Conservation (phyloP, 352 stramenopile genomes). For the Pythium brachiatum region DNA sequence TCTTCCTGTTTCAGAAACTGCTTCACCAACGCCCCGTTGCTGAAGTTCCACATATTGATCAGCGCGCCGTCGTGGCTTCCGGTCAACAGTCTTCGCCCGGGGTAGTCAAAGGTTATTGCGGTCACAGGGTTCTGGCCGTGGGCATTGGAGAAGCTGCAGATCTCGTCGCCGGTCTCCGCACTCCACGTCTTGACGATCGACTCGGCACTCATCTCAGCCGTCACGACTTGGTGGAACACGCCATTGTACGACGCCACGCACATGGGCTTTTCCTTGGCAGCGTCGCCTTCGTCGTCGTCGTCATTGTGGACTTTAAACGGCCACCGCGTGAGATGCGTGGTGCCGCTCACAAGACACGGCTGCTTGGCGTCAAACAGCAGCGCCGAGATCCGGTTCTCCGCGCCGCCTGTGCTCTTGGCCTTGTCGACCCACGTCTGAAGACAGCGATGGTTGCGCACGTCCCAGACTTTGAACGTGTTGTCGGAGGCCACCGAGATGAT, state of each 20-base stretch:
- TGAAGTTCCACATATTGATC: constrained; percentile 91
- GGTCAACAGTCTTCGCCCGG: constrained; percentile 73
- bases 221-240: constrained; percentile 85
- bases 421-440: constrained; percentile 74
- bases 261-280: constrained; percentile 44
- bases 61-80: constrained; percentile 70
- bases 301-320: constrained; percentile 48
- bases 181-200: constrained; percentile 84
- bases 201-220: constrained; percentile 66
- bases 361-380: constrained; percentile 66
- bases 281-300: constrained; percentile 40
- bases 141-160: constrained; percentile 74
- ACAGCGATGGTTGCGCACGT: constrained; percentile 78
- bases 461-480: constrained; percentile 85
- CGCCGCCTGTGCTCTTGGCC: constrained; percentile 48
- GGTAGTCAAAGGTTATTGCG: constrained; percentile 79
- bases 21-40: constrained; percentile 82
- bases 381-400: constrained; percentile 65
- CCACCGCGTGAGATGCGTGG: constrained; percentile 69
- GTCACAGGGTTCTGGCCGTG: constrained; percentile 71
- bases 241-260: constrained; percentile 71
- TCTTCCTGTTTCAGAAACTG: constrained; percentile 73
- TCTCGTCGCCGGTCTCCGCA: constrained; percentile 79
- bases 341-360: constrained; percentile 63
- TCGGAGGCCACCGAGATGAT: constrained; percentile 79